A percentile compares a stretch with the other conserved stretches of the same genome.
phyloP scores from a whole-genome alignment of 108 stramenopile species.

The Skeletonema menzelii region DNA sequence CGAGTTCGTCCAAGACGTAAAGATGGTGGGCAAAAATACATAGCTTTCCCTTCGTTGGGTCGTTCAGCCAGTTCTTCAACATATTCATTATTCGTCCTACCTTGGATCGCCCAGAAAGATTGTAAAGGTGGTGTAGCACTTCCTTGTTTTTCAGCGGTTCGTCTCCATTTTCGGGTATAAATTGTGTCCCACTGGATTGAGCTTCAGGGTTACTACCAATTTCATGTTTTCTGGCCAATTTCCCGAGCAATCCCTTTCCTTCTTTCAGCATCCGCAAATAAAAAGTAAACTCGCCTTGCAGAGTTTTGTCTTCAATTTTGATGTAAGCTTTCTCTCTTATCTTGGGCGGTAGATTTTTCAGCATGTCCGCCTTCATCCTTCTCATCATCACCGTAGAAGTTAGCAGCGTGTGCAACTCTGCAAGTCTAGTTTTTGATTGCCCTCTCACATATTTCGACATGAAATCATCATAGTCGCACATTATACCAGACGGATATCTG shows the following conservation, averaged over 20 bases:
- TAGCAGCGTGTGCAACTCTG: constrained; percentile 92
- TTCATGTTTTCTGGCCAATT: constrained; percentile 53
- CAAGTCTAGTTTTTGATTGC: constrained; percentile 32
- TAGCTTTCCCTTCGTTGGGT: constrained; percentile 86
- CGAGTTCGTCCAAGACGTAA: constrained; percentile 85
- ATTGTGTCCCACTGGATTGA: constrained; percentile 3
- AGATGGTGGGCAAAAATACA: constrained; percentile 98
- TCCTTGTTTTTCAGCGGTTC: constrained; percentile 52
- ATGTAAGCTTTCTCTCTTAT: constrained; percentile 69
- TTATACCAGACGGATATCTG: constrained; percentile 49
- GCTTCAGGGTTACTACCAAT: constrained; percentile 1
- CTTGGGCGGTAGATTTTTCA: constrained; percentile 90
- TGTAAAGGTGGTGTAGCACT: constrained; percentile 84
- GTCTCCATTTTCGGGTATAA: background rate
- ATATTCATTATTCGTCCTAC: constrained; percentile 65
- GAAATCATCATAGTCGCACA: constrained; percentile 74
- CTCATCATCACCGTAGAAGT: constrained; percentile 95
- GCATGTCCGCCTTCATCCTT: constrained; percentile 91
- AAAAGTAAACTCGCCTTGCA: constrained; percentile 50
- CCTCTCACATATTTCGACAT: constrained; percentile 74
- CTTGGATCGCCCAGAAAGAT: constrained; percentile 84
- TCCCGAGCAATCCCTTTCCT: constrained; percentile 74
- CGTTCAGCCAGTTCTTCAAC: constrained; percentile 70
- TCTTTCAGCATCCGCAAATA: constrained; percentile 59
- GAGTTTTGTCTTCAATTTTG: constrained; percentile 46